Base-by-base conservation (phyloP, 345 rosid species). In the Schrenkiella parvula region DNA sequence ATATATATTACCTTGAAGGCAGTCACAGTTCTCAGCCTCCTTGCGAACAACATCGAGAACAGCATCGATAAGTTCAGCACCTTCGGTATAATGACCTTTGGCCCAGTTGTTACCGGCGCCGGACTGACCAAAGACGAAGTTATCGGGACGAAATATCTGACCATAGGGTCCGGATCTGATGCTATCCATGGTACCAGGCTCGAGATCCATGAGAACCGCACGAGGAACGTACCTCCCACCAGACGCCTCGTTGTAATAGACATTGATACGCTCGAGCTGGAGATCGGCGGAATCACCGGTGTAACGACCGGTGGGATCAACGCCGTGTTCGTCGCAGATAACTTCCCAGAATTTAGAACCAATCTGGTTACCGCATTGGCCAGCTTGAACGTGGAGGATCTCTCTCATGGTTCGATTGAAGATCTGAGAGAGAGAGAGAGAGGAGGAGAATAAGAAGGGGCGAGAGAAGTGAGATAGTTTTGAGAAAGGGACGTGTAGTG, bases 1-100 rank as follows among this genome's bases (percentile, higher is more conserved):
- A n/a, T n/a, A n/a, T n/a, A n/a, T n/a, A n/a, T n/a, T n/a, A n/a
- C 98, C 98, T 88, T 93, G 98, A 74, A 93, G 80, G 85, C 98
- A 93, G 81, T 93, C 98, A 47, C 98, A 93, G 70, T 93, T 93
- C 89, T 93, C 98, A 8, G 96, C 93, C 71, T 93, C 98, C 68
- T 93, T 93, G 31, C 98, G 88, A 51, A 93, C 98, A 69, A 93
- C 97, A 77, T 93, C 98, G 8, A 93, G 98, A 80, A 93, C 98
- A 28, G 98, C 58, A 65, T 93, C 98, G 28, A 93, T 93, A 66
- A 93, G 82, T 66, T 93, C 97, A 4, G 98, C 98, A 51, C 98
- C 98, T 76, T 93, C 98, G 8, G 98, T 93, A 62, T 93, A 90
- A 56, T 90, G 96, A 69, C 96, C 96, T 78, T 89, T 89, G 9